A percentile compares a stretch with the other conserved stretches of the same genome.
These are phyloP conservation scores for Moniliophthora roreri DNA, from an alignment of 1,284 basidiomycete genomes.

Conservation along the genomic window DNA sequence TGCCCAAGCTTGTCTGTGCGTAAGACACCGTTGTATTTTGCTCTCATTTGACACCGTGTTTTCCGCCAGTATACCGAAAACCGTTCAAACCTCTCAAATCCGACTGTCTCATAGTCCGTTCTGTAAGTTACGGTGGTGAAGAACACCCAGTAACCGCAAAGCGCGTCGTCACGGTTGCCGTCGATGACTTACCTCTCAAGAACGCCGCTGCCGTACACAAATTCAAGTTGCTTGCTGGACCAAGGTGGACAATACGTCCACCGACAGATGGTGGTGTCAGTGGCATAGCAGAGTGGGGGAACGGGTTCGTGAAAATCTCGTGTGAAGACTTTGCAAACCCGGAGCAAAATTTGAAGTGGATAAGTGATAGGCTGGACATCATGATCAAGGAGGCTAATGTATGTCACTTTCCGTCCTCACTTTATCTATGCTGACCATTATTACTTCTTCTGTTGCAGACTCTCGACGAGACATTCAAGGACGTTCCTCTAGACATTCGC, in stretches of 20 bases:
- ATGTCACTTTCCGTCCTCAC: conserved; percentile 25
- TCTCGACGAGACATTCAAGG: conserved; percentile 46
- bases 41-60: conserved; percentile 5
- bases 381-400: conserved; percentile 80
- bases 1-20: conserved; percentile 80
- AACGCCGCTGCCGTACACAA: conserved; percentile 67
- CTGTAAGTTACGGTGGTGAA: conserved; percentile 76
- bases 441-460: conserved; percentile 8
- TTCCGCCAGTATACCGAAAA: conserved; percentile 66
- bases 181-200: conserved; percentile 68
- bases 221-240: conserved; percentile 80
- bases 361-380: conserved; percentile 74
- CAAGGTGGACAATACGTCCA: conserved; percentile 75
- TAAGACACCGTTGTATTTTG: conserved; percentile 15
- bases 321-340: conserved; percentile 80
- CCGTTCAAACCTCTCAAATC: conserved; percentile 67
- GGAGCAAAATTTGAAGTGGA: conserved; percentile 86
- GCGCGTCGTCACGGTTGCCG: conserved; percentile 69
- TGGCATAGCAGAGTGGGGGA: conserved; percentile 45
- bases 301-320: conserved; percentile 84
- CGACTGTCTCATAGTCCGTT: conserved; percentile 67
- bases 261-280: conserved; percentile 65
- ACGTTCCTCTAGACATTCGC: conserved; percentile 75
- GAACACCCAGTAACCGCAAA: conserved; percentile 70
- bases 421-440: conserved; percentile 1